Percentiles rank a stretch among this genome's conserved stretches.
Evolutionary conservation across 805 yeast species (phyloP).

Genomic region (Hermanozyma aechmeae): DNA sequence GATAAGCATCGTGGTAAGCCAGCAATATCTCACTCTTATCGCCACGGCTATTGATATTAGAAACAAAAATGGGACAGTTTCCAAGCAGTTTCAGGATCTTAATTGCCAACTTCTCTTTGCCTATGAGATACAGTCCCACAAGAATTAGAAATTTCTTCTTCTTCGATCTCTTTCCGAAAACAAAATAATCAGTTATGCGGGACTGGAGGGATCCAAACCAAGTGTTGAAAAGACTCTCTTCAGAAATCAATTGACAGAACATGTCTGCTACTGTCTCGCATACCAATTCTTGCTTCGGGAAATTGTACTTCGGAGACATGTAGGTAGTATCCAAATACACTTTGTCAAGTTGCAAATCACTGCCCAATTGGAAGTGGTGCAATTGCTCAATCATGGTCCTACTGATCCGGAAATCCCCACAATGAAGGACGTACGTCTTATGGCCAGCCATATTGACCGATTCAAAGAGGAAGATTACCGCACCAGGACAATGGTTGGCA

Average conservation of each 20-base stretch:
- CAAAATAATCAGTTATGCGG: conserved; percentile 29
- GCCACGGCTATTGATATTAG: conserved; percentile 35
- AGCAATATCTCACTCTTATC: conserved; percentile 33
- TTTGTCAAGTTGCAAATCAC: conserved; percentile 34
- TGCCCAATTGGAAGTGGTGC: conserved; percentile 9
- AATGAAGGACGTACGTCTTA: conserved; percentile 48
- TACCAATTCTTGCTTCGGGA: conserved; percentile 70
- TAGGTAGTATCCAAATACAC: conserved; percentile 90
- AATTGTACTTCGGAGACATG: conserved; percentile 60
- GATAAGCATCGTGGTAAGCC: conserved; percentile 36
- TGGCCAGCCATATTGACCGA: conserved; percentile 17
- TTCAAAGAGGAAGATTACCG: conserved; percentile 70
- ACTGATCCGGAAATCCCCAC: conserved; percentile 87
- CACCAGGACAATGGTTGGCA: conserved; percentile 98
- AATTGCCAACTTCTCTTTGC: conserved; percentile 81
- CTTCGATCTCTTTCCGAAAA: conserved; percentile 6
- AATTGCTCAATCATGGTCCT: conserved; percentile 36
- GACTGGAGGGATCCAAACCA: conserved; percentile 30
- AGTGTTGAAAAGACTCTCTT: conserved; percentile 13
- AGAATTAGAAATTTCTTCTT: conserved; percentile 43
- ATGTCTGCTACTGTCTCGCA: conserved; percentile 51
- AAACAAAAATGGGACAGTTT: conserved; percentile 46
- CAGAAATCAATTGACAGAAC: conserved; percentile 27
- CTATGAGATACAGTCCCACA: conserved; percentile 87
- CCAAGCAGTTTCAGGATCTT: conserved; percentile 42